Conservation (phyloP, 495 filamentous ascomycete species). For the Penicillium maclennaniae region DNA sequence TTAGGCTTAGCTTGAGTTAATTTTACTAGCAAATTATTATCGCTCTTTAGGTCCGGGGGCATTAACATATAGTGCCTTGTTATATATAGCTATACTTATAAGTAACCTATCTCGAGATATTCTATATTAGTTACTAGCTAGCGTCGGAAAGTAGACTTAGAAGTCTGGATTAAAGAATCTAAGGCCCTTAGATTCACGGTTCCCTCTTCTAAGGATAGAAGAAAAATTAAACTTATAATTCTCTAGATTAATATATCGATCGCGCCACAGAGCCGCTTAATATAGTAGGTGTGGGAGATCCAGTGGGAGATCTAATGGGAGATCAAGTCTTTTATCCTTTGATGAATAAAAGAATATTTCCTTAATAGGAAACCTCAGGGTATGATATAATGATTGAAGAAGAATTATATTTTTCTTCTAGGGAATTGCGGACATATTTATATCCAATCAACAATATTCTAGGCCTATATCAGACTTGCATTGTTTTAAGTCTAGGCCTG, state of each 20-base stretch:
- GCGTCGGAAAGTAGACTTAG: slow-evolving; percentile 18
- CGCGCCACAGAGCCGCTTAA: slow-evolving; percentile 25
- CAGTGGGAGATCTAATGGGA: no score
- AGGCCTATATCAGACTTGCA: no score
- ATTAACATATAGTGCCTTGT: slow-evolving; percentile 28
- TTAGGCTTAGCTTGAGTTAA: slow-evolving; percentile 19
- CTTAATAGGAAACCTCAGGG: no score
- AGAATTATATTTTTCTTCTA: no score
- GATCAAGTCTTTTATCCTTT: no score
- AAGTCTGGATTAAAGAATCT: slow-evolving; percentile 21
- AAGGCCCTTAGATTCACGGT: not conserved
- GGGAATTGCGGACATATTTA: no score
- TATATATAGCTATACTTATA: slow-evolving; percentile 25
- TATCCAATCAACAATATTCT: no score
- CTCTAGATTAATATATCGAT: slow-evolving; percentile 3
- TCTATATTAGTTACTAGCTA: slow-evolving; percentile 2
- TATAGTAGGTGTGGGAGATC: slow-evolving; percentile 21
- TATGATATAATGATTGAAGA: no score
- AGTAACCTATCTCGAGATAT: slow-evolving; percentile 16
- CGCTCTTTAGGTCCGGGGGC: slow-evolving; percentile 16
- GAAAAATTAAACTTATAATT: slow-evolving; percentile 14
- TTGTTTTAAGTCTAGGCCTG: no score
- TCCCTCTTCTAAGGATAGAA: not conserved
- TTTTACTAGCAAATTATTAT: slow-evolving; percentile 21
- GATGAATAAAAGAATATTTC: no score